Evolutionary conservation across 257 asterid genomes (phyloP).

Genomic region (Solanum chiquidenum): DNA sequence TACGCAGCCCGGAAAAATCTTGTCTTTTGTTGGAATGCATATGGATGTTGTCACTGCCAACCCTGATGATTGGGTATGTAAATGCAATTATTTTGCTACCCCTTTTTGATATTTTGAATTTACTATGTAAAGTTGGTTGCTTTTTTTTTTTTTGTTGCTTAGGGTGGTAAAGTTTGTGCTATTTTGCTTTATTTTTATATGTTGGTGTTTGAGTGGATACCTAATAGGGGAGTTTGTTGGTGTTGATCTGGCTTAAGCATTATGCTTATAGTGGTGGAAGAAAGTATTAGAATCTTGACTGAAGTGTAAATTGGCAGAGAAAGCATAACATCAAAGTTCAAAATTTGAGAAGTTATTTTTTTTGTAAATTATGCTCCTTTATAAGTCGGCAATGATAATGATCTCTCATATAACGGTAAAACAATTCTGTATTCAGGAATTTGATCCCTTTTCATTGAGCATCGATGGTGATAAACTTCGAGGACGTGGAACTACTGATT

Average conservation of each 20-base stretch:
- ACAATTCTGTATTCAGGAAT: slow-evolving; percentile 43
- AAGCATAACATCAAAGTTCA: background rate
- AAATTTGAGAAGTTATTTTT: background rate
- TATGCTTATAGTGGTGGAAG: background rate
- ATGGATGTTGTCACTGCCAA: slow-evolving; percentile 98
- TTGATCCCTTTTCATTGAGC: slow-evolving; percentile 85
- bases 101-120: background rate
- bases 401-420: background rate
- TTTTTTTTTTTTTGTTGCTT: background rate
- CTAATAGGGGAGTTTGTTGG: background rate
- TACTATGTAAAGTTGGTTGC: background rate
- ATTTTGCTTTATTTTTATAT: background rate
- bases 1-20: slow-evolving; percentile 55
- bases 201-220: background rate
- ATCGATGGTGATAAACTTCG: slow-evolving; percentile 81
- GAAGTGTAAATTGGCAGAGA: background rate
- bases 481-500: slow-evolving; percentile 97
- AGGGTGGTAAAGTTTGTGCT: background rate
- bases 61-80: slow-evolving; percentile 76
- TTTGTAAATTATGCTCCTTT: background rate
- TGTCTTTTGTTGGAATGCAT: slow-evolving; percentile 97
- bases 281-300: background rate
- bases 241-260: background rate
- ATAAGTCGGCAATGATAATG: background rate
- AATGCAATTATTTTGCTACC: background rate